Conservation (phyloP, 768 basidiomycete species). For the Mycena pura region DNA sequence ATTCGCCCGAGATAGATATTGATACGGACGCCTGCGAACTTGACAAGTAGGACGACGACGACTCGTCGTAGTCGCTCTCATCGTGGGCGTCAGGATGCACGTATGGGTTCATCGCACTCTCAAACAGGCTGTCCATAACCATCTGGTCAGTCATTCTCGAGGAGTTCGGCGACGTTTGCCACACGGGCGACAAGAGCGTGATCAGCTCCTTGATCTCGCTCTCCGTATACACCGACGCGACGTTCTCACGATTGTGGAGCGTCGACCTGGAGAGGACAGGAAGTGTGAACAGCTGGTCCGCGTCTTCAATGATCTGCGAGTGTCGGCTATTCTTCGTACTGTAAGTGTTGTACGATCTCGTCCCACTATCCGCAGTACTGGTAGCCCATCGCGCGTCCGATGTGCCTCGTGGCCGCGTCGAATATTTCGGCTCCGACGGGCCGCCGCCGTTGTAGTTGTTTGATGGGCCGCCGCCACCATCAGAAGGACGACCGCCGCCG, state of each 20-base stretch:
- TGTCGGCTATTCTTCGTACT: conserved; percentile 2
- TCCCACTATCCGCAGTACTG: conserved; percentile 33
- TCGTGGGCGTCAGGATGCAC: neutral
- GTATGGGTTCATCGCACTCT: conserved; percentile 11
- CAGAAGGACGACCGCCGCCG: conserved; percentile 38
- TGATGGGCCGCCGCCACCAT: conserved; percentile 41
- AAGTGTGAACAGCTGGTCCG: conserved; percentile 30
- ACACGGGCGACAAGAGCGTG: conserved; percentile 49
- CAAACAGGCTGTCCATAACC: conserved; percentile 26
- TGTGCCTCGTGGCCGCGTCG: conserved; percentile 66
- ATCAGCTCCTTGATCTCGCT: conserved; percentile 57
- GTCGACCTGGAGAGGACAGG: conserved; percentile 28
- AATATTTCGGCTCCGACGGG: conserved; percentile 40
- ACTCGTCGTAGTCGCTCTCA: conserved; percentile 4
- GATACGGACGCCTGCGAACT: conserved; percentile 20
- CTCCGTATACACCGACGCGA: conserved; percentile 56
- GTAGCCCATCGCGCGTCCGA: conserved; percentile 68
- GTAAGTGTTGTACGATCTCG: conserved; percentile 25
- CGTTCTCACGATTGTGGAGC: conserved; percentile 45
- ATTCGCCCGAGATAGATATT: neutral
- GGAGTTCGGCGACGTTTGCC: conserved; percentile 28
- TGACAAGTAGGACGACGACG: conserved; percentile 3
- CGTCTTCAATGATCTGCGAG: neutral
- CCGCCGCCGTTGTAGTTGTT: conserved; percentile 29
- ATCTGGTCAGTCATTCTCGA: conserved; percentile 19